Evolutionary conservation across 148 eudicot species (phyloP).

Genomic region (Mesembryanthemum crystallinum): DNA sequence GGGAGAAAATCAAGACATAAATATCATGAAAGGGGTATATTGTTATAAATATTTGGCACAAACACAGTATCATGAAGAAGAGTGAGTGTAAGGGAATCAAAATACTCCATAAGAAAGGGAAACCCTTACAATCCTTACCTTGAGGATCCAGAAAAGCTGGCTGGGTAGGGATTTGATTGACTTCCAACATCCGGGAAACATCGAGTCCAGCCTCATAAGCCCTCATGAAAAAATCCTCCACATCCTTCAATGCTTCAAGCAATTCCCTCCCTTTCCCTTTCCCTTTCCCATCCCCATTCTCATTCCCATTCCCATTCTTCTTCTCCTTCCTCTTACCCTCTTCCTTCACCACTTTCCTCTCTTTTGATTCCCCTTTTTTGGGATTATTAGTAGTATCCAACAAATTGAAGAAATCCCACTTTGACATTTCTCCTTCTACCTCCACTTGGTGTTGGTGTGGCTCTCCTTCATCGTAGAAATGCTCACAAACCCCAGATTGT

Average conservation of each 20-base stretch:
- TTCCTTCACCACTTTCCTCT: conserved; percentile 13
- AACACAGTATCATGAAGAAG: too few relatives aligned
- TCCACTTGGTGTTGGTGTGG: conserved; percentile 11
- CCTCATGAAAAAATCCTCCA: conserved; percentile 49
- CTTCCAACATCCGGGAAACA: conserved; percentile 56
- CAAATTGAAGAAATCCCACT: conserved; percentile 58
- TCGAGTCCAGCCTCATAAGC: conserved; percentile 37
- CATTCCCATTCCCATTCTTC: conserved; percentile 10
- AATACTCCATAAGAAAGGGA: neutral
- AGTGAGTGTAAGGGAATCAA: neutral
- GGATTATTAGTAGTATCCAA: conserved; percentile 16
- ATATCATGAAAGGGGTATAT: too few relatives aligned
- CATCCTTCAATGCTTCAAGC: conserved; percentile 44
- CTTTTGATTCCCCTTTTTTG: neutral
- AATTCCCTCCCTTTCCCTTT: conserved; percentile 33
- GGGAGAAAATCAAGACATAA: too few relatives aligned
- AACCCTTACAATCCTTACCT: conserved; percentile 25
- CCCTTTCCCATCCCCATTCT: conserved; percentile 16
- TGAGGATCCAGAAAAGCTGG: conserved; percentile 31
- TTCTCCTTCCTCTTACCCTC: neutral
- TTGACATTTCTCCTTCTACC: conserved; percentile 14
- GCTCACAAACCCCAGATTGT: conserved; percentile 37
- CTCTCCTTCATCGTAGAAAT: conserved; percentile 36
- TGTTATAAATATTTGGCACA: too few relatives aligned
- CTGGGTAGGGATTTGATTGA: conserved; percentile 26